phyloP scores from a whole-genome alignment of 306 rosid genomes.

The Prunus campanulata region DNA sequence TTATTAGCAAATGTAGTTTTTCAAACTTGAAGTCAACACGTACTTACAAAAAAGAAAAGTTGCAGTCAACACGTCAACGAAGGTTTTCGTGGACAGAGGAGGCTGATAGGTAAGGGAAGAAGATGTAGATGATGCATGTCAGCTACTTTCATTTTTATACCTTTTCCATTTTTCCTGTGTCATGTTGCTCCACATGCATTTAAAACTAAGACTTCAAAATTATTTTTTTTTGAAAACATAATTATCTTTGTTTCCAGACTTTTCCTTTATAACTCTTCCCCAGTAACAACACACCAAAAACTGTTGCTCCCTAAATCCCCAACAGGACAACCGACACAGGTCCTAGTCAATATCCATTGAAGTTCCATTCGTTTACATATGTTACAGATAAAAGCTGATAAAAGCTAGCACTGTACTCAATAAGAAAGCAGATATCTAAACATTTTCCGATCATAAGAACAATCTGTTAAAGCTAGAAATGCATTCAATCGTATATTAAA shows the following conservation, averaged over 20 bases:
- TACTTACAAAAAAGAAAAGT: slow-evolving; percentile 24
- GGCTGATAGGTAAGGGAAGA: slow-evolving; percentile 69
- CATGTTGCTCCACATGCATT: no score
- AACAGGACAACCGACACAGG: neutral
- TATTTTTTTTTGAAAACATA: no score
- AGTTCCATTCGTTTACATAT: neutral
- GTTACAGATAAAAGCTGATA: neutral
- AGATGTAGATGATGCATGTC: neutral
- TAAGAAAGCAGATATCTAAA: no score
- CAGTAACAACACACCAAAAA: neutral
- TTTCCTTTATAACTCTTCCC: no score
- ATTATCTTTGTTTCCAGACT: no score
- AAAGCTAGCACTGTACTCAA: no score
- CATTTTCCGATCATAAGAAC: no score
- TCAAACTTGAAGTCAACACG: slow-evolving; percentile 59
- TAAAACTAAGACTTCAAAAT: no score
- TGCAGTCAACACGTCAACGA: slow-evolving; percentile 60
- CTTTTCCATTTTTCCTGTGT: neutral
- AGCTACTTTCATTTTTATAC: neutral
- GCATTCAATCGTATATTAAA: no score
- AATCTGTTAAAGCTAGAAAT: no score
- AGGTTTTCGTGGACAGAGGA: slow-evolving; percentile 85
- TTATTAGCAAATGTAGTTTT: slow-evolving; percentile 34
- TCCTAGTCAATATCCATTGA: neutral
- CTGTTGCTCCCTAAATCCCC: neutral